Evolutionary conservation across 2,329 filamentous ascomycete genomes (phyloP).

Genomic region (Hymenoscyphus repandus): DNA sequence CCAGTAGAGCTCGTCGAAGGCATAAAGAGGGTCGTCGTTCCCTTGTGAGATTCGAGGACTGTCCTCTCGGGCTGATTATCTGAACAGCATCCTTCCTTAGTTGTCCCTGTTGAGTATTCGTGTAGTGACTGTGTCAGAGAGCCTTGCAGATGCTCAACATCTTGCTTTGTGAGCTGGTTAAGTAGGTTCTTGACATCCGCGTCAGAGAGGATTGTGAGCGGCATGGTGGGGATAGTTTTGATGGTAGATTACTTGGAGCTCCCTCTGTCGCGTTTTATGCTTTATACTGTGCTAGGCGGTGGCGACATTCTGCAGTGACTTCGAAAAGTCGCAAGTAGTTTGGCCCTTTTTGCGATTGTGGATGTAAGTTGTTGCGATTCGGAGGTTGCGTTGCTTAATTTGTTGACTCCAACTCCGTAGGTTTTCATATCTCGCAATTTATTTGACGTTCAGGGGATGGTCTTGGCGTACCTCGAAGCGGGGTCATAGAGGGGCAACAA

Average conservation of each 20-base stretch:
- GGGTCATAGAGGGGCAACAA: no score
- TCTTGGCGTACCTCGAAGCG: no score
- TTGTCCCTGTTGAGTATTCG: slow-evolving; percentile 55
- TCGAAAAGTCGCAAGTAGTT: no score
- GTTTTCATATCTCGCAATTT: no score
- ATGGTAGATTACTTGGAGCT: background rate
- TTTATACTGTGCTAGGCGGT: background rate
- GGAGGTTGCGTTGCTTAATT: no score
- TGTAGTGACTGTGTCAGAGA: slow-evolving; percentile 49
- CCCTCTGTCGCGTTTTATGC: no score
- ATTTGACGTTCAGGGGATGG: no score
- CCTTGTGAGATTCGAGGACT: slow-evolving; percentile 43
- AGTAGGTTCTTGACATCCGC: slow-evolving; percentile 50
- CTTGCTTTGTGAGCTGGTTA: slow-evolving; percentile 45
- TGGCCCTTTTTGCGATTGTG: no score
- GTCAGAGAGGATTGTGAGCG: slow-evolving; percentile 54
- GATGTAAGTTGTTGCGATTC: no score
- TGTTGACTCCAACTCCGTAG: no score
- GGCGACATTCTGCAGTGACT: background rate
- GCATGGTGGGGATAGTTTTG: slow-evolving; percentile 36
- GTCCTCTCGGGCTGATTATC: slow-evolving; percentile 52
- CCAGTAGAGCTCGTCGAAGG: slow-evolving; percentile 59
- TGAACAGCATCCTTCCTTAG: slow-evolving; percentile 32
- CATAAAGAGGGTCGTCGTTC: slow-evolving; percentile 66
- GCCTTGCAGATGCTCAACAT: slow-evolving; percentile 48